Evolutionary conservation across 192 early-diverging fungal species (phyloP), one percentile per base, ranked within the genome.

Genomic region (Umbelopsis vinacea): DNA sequence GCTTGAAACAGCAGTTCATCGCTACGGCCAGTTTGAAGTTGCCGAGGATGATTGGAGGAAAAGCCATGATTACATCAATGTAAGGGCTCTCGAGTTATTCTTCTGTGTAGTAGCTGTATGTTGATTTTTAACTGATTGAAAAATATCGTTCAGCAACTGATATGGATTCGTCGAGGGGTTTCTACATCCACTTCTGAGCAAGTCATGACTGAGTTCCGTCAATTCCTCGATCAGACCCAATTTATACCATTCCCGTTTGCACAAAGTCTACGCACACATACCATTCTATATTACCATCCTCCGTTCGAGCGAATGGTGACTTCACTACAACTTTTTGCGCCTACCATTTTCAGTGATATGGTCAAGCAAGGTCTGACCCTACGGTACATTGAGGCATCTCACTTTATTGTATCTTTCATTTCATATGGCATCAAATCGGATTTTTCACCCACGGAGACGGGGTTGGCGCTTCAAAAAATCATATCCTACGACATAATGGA

Each of bases 241-340:
- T 68, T 68, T 47, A 68, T 68, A 52, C 67, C 67, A 24, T 68
- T 68, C 67, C 67, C 67, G 11, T 68, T 68, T 47, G 46, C 67
- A 21, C 67, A 68, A 52, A 50, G 46, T 45, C 43, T 52, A 5
- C 67, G 67, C 11, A 37, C 67, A 19, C 67, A 68, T 52, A 68
- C 67, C 5, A 46, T 68, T 68, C 15, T 68, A 29, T 68, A 68
- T n/a, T 68, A 68, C 6, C 45, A 68, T 19, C 67, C 67, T 68
- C 48, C 67, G 10, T 68, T 68, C 47, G 67, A 68, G 43, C 35
- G 67, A 50, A 46, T 68, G 46, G 48, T 68, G 17, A 68, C 67
- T n/a, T 68, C 67, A 1, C 67, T 68, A 17, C 67, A 68, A 52
- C 43, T 68, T 17, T 68, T 50, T 52, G 48, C 67, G 3, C 67